Evolutionary conservation across 805 yeast species (phyloP), one percentile per base, ranked within the genome.

Genomic region (Grigorovia jiainica): DNA sequence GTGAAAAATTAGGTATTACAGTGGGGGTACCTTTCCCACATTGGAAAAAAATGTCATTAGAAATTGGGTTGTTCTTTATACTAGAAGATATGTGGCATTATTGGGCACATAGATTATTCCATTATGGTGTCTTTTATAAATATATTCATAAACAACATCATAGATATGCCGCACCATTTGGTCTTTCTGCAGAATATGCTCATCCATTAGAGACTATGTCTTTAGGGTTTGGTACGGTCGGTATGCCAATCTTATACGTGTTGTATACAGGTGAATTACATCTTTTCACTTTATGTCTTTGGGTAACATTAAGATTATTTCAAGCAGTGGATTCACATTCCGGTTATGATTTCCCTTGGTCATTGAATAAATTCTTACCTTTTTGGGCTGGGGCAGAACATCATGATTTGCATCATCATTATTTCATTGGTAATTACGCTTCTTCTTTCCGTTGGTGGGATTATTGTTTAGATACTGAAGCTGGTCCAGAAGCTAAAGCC

Each of bases 371-470:
- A 61, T 78, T 90, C 66, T 61, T 90, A 47, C 97, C 97, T 38
- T 76, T 92, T 67, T 89, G 97, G 97, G 95, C 97, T 4, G 97
- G 97, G 51, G 96, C 97, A 18, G 96, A 85, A 57, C 97, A 90
- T 66, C 97, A 90, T 63, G 98, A 90, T 65, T 85, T 85, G 66
- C 98, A 90, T 62, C 98, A 90, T 64, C 95, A 85, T 63, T 87
- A 82, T 68, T 90, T 90, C 66, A 83, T 87, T 54, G 97, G 97
- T 51, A 87, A 89, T 66, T 90, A 87, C 63, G 92, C 97, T 23
- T 83, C 95, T 36, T 78, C 89, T 30, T 92, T 90, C 76, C 81
- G 97, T 68, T 85, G 95, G 86, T 87, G 95, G 94, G 98, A 90
- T 67, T 83, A 68, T 65, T 60, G 78, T 48, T 69, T 90, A 52